Conservation (phyloP, 805 yeast species). For the Ogataea minuta region DNA sequence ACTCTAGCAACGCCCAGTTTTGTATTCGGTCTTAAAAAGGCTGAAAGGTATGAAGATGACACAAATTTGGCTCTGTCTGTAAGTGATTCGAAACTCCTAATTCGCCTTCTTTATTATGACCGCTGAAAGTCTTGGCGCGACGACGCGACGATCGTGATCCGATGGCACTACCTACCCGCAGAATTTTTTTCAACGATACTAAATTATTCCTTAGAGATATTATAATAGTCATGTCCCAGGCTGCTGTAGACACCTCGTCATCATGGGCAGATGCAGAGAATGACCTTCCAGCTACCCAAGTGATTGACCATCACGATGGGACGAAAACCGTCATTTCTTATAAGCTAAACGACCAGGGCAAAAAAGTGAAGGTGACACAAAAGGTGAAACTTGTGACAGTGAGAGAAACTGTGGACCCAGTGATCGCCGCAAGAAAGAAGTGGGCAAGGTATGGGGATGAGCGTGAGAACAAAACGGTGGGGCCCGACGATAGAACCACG, state of each 20-base stretch:
- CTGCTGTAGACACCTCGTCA: conserved; percentile 14
- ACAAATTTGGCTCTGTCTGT: too few species aligned
- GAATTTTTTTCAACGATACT: conserved; percentile 11
- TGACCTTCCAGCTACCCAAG: conserved; percentile 71
- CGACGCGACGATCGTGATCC: conserved; percentile 9
- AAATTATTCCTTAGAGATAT: background rate
- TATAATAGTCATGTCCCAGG: conserved; percentile 16
- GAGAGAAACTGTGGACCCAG: conserved; percentile 78
- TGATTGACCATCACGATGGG: conserved; percentile 79
- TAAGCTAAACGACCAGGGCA: conserved; percentile 71
- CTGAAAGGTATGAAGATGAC: too few species aligned
- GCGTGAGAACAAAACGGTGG: conserved; percentile 60
- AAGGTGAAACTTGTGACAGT: conserved; percentile 73
- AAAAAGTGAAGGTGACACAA: conserved; percentile 85
- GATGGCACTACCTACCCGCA: conserved; percentile 4
- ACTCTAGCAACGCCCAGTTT: too few species aligned
- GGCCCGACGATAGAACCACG: conserved; percentile 87
- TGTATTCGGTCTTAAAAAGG: too few species aligned
- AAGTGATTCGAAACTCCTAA: conserved; percentile 1
- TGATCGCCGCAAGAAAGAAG: conserved; percentile 80
- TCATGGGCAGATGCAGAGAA: conserved; percentile 70
- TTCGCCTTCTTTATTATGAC: conserved; percentile 1
- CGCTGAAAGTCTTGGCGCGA: background rate
- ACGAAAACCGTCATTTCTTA: conserved; percentile 83
- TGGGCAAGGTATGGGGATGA: conserved; percentile 92